These are phyloP conservation scores for Begonia loranthoides DNA, from an alignment of 306 rosid species.

Conservation along the genomic window DNA sequence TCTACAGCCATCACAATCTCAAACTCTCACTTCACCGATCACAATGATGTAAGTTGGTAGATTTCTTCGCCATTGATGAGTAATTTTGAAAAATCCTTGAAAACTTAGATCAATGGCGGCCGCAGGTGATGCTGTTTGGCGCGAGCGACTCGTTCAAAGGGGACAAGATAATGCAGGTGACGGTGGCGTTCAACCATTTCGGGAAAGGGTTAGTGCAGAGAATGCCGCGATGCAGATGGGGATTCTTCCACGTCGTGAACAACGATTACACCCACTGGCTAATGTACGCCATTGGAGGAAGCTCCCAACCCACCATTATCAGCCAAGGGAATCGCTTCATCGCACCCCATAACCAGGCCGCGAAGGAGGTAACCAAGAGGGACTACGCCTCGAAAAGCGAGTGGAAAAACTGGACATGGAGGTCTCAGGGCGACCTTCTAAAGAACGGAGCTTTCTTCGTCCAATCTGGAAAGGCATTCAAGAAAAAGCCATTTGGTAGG, in stretches of 20 bases:
- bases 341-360: conserved; percentile 38
- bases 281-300: conserved; percentile 88
- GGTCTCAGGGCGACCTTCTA: conserved; percentile 33
- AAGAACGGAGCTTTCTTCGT: conserved; percentile 43
- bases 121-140: conserved; percentile 60
- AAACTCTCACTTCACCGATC: conserved; percentile 54
- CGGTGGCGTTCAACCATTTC: conserved; percentile 60
- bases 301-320: conserved; percentile 51
- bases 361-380: conserved; percentile 41
- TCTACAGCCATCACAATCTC: conserved; percentile 76
- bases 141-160: conserved; percentile 22
- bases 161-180: conserved; percentile 45
- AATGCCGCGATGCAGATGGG: conserved; percentile 57
- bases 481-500: not conserved
- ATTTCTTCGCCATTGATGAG: too few relatives aligned
- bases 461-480: conserved; percentile 20
- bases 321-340: conserved; percentile 82
- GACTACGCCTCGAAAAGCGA: conserved; percentile 7
- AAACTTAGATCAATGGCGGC: not conserved
- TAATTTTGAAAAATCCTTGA: not conserved
- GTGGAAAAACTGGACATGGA: conserved; percentile 54
- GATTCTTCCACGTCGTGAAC: conserved; percentile 64
- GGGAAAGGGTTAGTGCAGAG: conserved; percentile 61
- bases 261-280: conserved; percentile 80
- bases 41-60: conserved; percentile 31